Evolutionary conservation across 2,329 filamentous ascomycete species (phyloP).

Genomic region (Emydomyces testavorans): DNA sequence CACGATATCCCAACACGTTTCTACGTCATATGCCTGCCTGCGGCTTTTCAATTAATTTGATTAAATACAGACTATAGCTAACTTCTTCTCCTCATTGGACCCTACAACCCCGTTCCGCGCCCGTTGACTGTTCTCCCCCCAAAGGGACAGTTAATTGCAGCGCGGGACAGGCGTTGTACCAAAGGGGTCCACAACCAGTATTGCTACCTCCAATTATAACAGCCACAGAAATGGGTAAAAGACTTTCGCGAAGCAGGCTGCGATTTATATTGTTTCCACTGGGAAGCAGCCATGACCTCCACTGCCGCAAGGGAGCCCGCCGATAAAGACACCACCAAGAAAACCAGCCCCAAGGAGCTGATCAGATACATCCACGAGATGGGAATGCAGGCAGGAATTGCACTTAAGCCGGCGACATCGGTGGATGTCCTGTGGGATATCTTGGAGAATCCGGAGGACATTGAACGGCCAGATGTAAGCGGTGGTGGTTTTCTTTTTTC

Average conservation of each 20-base stretch:
- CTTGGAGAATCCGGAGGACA: slow-evolving; percentile 57
- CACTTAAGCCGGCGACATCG: slow-evolving; percentile 83
- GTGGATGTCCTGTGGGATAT: slow-evolving; percentile 91
- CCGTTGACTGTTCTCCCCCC: neutral
- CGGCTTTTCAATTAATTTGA: neutral
- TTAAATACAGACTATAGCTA: neutral
- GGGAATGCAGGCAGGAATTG: slow-evolving; percentile 83
- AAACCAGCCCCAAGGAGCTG: slow-evolving; percentile 72
- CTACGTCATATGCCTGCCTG: too few species aligned
- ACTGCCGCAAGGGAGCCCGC: slow-evolving; percentile 73
- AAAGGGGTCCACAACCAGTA: neutral
- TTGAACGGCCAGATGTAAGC: slow-evolving; percentile 80
- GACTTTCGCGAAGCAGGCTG: slow-evolving; percentile 90
- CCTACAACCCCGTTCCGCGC: slow-evolving; percentile 3
- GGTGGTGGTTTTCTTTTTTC: neutral
- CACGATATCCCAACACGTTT: neutral
- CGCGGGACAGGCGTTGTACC: neutral
- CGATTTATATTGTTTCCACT: slow-evolving; percentile 99
- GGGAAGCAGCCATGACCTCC: slow-evolving; percentile 79
- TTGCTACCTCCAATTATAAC: slow-evolving; percentile 1
- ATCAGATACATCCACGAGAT: slow-evolving; percentile 82
- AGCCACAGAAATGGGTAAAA: slow-evolving; percentile 97
- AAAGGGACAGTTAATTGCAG: too few species aligned
- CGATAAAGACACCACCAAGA: slow-evolving; percentile 49
- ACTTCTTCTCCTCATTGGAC: neutral